These are phyloP conservation scores for Cutaneotrichosporon sp. DNA, from an alignment of 1,284 basidiomycete species.

Conservation along the genomic window DNA sequence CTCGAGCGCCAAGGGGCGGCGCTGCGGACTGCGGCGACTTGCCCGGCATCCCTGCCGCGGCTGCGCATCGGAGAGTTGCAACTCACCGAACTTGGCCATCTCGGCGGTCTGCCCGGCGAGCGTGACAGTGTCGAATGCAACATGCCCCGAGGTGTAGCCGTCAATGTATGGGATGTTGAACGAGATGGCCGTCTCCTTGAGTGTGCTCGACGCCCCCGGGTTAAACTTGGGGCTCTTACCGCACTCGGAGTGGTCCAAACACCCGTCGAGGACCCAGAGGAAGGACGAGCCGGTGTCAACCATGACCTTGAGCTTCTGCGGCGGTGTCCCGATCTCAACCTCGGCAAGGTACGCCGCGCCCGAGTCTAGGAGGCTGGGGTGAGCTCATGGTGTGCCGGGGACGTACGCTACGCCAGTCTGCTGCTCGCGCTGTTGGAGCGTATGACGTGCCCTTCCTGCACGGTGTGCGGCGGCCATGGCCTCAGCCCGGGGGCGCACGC, in stretches of 20 bases:
- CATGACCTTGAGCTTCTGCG: conserved; percentile 60
- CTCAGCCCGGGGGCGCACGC: too few species aligned
- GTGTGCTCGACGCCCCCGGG: conserved; percentile 23
- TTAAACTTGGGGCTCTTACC: conserved; percentile 25
- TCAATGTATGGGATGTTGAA: conserved; percentile 7
- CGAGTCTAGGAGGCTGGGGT: conserved; percentile 37
- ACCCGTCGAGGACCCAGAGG: conserved; percentile 53
- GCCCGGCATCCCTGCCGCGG: neutral
- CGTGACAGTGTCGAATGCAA: conserved; percentile 3
- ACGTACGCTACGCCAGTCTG: neutral
- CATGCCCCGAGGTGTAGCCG: conserved; percentile 1
- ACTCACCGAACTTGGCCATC: neutral
- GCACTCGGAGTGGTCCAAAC: conserved; percentile 23
- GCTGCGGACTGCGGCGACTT: neutral
- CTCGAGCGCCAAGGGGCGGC: neutral
- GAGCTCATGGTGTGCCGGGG: conserved; percentile 9
- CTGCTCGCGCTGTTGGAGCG: neutral
- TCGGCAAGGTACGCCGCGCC: conserved; percentile 43
- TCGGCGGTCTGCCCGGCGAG: neutral
- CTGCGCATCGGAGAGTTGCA: too few species aligned
- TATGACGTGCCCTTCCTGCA: neutral
- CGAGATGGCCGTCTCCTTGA: conserved; percentile 39
- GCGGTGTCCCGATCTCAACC: conserved; percentile 45
- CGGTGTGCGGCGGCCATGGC: neutral
- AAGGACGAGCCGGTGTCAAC: conserved; percentile 63